Evolutionary conservation across 73 alveolate genomes (phyloP), one percentile per base, ranked within the genome.

Genomic region (Symbiodinium natans): DNA sequence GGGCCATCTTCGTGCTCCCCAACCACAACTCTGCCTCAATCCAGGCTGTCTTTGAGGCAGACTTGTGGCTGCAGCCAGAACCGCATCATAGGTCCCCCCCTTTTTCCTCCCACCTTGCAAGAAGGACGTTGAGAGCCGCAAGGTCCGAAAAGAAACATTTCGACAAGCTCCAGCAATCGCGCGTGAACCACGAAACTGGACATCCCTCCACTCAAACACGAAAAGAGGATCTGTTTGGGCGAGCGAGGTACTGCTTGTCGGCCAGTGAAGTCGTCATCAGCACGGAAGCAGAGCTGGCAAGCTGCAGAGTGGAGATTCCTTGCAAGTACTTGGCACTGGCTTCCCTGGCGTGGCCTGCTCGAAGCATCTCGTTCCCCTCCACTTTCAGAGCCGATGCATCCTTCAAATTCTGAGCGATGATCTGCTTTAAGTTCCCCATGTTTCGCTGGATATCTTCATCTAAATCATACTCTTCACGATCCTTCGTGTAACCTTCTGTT

Each of bases 401-500:
- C 27, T 92, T 43, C 84, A 92, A 80, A 63, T 80, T 74, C 43
- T 92, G 98, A 8, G 98, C 98, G 11, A 92, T 21, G 84, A 80
- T 43, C 46, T 92, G 39, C 41, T 92, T 92, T 84, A 92, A n/a
- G 19, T 74, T 82, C 33, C 92, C 98, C 98, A 92, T 92, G 38
- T 92, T 74, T 31, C 92, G 98, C 36, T 92, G 92, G 17, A 92
- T 75, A 48, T 92, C 98, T 77, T 92, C 90, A 34, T 92, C 98
- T 46, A 92, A 54, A 71, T 92, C 98, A 52, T 77, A 92, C 42
- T 92, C 98, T 42, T 92, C 98, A 5, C 92, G 54, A 42, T 92
- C 98, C 68, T 92, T 92, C 73, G 98, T 92, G 42, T 92, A 92
- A 23, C 98, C 98, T 36, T 92, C 98, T 34, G 90, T 43, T 13